Evolutionary conservation across 306 rosid species (phyloP), one percentile per base, ranked within the genome.

Genomic region (Calophaca sinica): DNA sequence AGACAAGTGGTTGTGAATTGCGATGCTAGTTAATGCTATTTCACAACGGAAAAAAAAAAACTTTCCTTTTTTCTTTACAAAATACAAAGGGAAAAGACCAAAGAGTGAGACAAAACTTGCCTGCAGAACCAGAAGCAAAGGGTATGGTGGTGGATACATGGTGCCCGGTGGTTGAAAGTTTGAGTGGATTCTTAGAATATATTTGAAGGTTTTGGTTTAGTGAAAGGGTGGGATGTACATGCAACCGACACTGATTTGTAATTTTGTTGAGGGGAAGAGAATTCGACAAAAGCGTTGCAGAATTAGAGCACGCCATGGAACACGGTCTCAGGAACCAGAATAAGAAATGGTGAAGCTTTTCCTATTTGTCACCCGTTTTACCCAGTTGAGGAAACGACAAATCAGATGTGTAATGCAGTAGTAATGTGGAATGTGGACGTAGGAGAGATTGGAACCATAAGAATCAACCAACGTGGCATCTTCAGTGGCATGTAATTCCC

Each of bases 81-180:
- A 20, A 20, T 20, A 20, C 26, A 20, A 20, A 20, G 1, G 26
- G 26, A 20, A 20, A 20, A 20, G 26, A 20, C 26, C 26, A 1
- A 15, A 79, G 73, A 53, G 53, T 44, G 59, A 55, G 70, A 58
- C 9, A 73, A 58, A 49, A 68, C 85, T 80, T 79, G 78, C 96
- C 98, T 6, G 94, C 68, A 45, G 94, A 78, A 57, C 78, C 77
- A 59, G 92, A n/a, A 3, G 90, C 94, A 26, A 80, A 88, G 48
- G 82, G 74, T 44, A 81, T 46, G 59, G 73, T 46, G 62, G 76
- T 46, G 28, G 74, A 44, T 58, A 44, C 70, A 80, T n/a, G 74
- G 68, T 41, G 9, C 72, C 5, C 80, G 67, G 49, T 84, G 13
- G 71, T 73, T 11, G 91, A 84, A 83, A 76, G 72, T 70, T 49